Conservation (phyloP, 2,329 filamentous ascomycete genomes). For the Penicillium hordei region DNA sequence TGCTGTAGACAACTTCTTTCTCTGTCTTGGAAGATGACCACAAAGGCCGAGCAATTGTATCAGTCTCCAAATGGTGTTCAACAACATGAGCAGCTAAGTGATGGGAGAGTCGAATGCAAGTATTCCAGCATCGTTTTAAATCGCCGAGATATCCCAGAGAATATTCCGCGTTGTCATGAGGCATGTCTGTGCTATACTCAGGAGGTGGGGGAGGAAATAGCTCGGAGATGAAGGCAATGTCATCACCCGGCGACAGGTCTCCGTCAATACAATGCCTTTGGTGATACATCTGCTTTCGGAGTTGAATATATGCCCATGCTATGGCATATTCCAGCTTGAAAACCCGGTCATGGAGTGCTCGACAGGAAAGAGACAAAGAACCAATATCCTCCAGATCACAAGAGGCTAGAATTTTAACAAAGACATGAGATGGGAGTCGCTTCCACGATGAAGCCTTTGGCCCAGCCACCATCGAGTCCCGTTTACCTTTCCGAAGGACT, state of each 20-base stretch:
- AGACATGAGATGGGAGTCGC: constrained; percentile 19
- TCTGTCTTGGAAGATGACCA: constrained; percentile 29
- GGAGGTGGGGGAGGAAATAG: constrained; percentile 31
- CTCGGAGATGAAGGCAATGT: constrained; percentile 27
- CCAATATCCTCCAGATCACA: constrained; percentile 24
- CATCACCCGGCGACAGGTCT: constrained; percentile 22
- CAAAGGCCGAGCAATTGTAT: constrained; percentile 15
- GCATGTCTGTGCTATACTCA: constrained; percentile 19
- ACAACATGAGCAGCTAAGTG: constrained; percentile 27
- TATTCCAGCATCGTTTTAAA: constrained; percentile 27
- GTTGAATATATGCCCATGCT: constrained; percentile 22
- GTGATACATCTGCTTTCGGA: constrained; percentile 10
- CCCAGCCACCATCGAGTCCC: not conserved
- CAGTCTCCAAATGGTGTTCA: constrained; percentile 24
- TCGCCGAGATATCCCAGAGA: constrained; percentile 29
- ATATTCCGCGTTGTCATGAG: constrained; percentile 25
- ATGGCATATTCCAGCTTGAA: constrained; percentile 24
- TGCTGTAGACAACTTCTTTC: constrained; percentile 28
- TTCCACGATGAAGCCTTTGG: constrained; percentile 23
- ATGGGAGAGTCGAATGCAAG: constrained; percentile 29
- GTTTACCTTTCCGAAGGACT: constrained; percentile 17
- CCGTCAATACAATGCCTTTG: not conserved
- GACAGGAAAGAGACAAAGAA: constrained; percentile 23
- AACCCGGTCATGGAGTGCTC: constrained; percentile 20
- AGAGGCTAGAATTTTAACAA: constrained; percentile 21